Conservation (phyloP, 192 early-diverging fungal species). For the Mortierella antarctica region DNA sequence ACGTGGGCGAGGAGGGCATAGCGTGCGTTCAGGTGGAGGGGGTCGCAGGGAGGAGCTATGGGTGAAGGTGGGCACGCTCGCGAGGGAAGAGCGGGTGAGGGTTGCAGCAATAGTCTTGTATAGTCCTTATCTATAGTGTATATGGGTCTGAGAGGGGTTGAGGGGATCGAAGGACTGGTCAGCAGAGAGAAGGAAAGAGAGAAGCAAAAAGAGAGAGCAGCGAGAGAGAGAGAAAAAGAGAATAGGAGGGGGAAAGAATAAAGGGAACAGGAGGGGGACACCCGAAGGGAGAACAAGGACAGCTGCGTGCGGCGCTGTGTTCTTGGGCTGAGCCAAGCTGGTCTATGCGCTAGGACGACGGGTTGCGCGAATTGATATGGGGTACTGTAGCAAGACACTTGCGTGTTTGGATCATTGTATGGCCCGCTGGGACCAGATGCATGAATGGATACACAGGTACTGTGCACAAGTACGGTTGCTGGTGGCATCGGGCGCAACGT, state of each 20-base stretch:
- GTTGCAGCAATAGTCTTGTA: too few relatives aligned
- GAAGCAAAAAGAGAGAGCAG: neutral
- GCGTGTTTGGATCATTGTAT: neutral
- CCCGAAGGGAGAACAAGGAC: too few relatives aligned
- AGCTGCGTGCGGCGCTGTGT: conserved; percentile 5
- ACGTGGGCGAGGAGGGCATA: conserved; percentile 22
- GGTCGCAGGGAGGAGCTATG: neutral
- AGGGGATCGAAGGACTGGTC: neutral
- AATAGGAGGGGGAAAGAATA: conserved; percentile 14
- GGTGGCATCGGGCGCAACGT: too few relatives aligned
- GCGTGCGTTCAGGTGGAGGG: conserved; percentile 7
- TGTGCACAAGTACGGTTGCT: too few relatives aligned
- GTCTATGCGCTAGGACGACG: conserved; percentile 14
- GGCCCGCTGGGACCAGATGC: too few relatives aligned
- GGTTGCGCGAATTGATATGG: neutral
- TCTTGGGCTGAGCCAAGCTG: conserved; percentile 21
- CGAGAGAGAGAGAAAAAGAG: neutral
- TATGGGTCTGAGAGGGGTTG: neutral
- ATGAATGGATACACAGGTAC: too few relatives aligned
- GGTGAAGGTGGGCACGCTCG: conserved; percentile 5
- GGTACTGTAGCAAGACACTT: neutral
- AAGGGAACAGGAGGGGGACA: neutral
- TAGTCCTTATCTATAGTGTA: neutral
- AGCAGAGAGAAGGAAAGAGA: conserved; percentile 6
- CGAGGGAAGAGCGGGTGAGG: neutral